phyloP scores from a whole-genome alignment of 345 rosid species.

The Geranium brycei region DNA sequence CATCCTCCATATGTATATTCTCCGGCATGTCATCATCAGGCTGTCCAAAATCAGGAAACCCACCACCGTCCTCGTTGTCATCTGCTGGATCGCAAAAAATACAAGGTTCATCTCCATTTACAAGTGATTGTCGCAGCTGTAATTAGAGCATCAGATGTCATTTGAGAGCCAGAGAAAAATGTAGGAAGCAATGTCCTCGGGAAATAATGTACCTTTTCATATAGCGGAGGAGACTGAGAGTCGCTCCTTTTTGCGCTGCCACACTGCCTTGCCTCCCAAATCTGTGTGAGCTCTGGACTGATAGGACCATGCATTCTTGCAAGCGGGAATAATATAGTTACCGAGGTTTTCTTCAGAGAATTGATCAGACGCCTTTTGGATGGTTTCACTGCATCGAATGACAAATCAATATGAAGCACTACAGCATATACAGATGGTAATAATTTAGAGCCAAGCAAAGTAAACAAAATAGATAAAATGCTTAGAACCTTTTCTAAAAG shows the following conservation, averaged over 20 bases:
- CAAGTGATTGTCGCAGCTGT: constrained; percentile 69
- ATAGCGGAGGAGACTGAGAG: constrained; percentile 35
- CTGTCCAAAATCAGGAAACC: constrained; percentile 34
- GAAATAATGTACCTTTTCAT: constrained; percentile 50
- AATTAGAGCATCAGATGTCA: constrained; percentile 11
- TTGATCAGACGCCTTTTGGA: constrained; percentile 30
- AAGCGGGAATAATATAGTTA: constrained; percentile 58
- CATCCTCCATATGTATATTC: constrained; percentile 38
- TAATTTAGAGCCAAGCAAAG: constrained; percentile 1
- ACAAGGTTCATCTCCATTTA: constrained; percentile 29
- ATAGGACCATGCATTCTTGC: constrained; percentile 59
- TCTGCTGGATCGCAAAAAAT: constrained; percentile 23
- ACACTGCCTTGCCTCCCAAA: constrained; percentile 39
- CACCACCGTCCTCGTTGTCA: constrained; percentile 26
- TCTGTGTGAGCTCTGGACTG: constrained; percentile 53
- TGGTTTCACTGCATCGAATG: constrained; percentile 46
- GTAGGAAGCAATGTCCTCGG: constrained; percentile 1
- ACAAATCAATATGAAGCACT: constrained; percentile 8
- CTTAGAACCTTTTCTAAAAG: constrained; percentile 62
- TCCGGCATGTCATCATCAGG: constrained; percentile 42
- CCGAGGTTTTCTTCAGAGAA: constrained; percentile 22
- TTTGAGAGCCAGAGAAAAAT: no score
- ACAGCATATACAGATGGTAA: constrained; percentile 1
- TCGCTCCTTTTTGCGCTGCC: constrained; percentile 18
- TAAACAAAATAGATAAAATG: constrained; percentile 6